A percentile compares a stretch with the other conserved stretches of the same genome.
Conservation (phyloP, 108 stramenopile genomes). For the Conticribra weissflogii region DNA sequence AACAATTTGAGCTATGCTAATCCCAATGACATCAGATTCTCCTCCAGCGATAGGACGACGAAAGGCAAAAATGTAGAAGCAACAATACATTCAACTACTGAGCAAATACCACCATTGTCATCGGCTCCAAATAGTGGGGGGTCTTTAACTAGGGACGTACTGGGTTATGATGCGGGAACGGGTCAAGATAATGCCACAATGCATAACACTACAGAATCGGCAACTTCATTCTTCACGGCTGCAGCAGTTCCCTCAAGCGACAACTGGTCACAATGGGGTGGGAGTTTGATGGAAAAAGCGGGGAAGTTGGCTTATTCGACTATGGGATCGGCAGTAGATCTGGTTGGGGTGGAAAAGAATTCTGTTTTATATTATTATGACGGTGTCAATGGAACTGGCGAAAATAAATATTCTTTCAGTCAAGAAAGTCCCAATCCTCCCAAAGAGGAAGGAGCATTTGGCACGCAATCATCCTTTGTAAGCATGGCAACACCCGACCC, state of each 20-base stretch:
- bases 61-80: not conserved
- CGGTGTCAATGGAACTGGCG: not conserved
- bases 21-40: conserved; percentile 2
- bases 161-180: not conserved
- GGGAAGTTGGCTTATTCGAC: conserved; percentile 22
- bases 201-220: too few species aligned
- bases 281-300: conserved; percentile 17
- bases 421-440: not conserved
- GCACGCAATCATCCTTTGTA: not conserved
- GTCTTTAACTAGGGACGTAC: not conserved
- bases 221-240: too few species aligned
- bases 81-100: conserved; percentile 35
- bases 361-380: not conserved
- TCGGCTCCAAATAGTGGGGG: conserved; percentile 29
- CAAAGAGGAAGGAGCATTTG: not conserved
- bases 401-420: too few species aligned
- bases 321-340: conserved; percentile 20
- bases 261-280: conserved; percentile 24
- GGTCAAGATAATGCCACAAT: not conserved
- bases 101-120: conserved; percentile 39
- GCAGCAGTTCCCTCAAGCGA: conserved; percentile 12
- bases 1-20: conserved; percentile 2
- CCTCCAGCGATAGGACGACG: not conserved
- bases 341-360: too few species aligned
- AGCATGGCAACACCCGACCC: not conserved